Evolutionary conservation across 192 early-diverging fungal species (phyloP), one percentile per base, ranked within the genome.

Genomic region (Podochytrium sp.): DNA sequence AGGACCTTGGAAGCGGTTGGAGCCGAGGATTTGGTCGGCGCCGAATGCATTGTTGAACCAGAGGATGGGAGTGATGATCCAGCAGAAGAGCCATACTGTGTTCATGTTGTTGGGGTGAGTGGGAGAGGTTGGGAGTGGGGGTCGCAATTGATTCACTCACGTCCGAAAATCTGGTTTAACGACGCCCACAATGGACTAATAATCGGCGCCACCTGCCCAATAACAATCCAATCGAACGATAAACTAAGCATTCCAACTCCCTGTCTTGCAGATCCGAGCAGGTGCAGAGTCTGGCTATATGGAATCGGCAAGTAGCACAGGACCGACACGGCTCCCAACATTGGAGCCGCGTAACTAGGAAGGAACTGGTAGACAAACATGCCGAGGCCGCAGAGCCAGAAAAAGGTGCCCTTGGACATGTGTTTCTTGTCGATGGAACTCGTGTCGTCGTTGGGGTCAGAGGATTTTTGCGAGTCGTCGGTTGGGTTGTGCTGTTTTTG

Each of bases 1-100:
- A 27, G 65, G 65, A 37, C 74, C 74, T 37, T 75, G 67, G 23
- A 58, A 25, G 2, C 53, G 51, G 41, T 67, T 58, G 16, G 63
- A 38, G 10, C 74, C 74, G 10, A 75, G 18, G 14, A 63, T 27
- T 43, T 75, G 74, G 39, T 64, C 74, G 57, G 56, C 65, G 20
- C 75, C 77, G 43, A 79, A 82, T 16, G 66, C 50, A 51, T 82
- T 82, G 60, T n/a, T 43, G 65, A 58, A 52, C 64, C 76, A 82
- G 30, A 78, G 49, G 41, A 81, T 50, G 1, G 80, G 80, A 6
- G 55, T 37, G 37, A 81, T 52, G 39, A 81, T 30, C 67, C 74
- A 81, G 34, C 49, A 2, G 40, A 42, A 49, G 35, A 81, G 32
- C 35, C 60, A 80, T 7, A 70, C 76, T 77, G 34, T 27, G 33